Base-by-base conservation (phyloP, 2,329 filamentous ascomycete species). In the Trichothecium sympodiale region DNA sequence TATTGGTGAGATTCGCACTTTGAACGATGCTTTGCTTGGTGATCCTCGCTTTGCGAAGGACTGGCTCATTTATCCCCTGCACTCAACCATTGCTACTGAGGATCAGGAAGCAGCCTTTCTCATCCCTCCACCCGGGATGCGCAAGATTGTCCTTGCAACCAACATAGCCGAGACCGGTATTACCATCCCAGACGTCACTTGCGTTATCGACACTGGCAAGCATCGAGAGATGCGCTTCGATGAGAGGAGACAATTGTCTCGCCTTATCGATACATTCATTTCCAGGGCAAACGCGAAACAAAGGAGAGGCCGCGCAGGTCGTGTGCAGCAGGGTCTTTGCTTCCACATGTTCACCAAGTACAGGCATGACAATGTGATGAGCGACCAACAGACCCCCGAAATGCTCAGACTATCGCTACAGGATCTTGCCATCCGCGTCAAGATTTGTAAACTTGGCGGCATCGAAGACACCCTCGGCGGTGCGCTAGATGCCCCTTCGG, bases 131-230 rank as follows among this genome's bases (percentile, higher is more conserved):
- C 70, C 69, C 3, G 89, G 89, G 1, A 69, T 78, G 38, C 75
- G 88, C 43, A 98, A 98, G 61, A 91, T 98, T 43, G 89, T 98
- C 2, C 71, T 98, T 37, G 88, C 91, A 2, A 98, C 91, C 12
- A 98, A 98, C 52, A 98, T 98, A 55, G 91, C 91, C 4, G 91
- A 98, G 57, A 98, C 91, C 1, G 91, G 91, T 64, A 94, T 98
- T 52, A 98, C 91, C 0, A 98, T 98, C 45, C 91, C 91, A 1
- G 91, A 98, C 53, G 85, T 98, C 20, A 96, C 91, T 1, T 94
- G 88, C 48, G 91, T 98, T 31, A 83, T 98, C 39, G 91, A 98
- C 56, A 88, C 87, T 1, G 91, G 91, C 38, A 96, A 94, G 57
- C 89, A 96, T 58, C 87, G 93, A 45, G 89, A 94, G 57, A 95